phyloP scores from a whole-genome alignment of 179 eudicot genomes.

The Beta corolliflora region DNA sequence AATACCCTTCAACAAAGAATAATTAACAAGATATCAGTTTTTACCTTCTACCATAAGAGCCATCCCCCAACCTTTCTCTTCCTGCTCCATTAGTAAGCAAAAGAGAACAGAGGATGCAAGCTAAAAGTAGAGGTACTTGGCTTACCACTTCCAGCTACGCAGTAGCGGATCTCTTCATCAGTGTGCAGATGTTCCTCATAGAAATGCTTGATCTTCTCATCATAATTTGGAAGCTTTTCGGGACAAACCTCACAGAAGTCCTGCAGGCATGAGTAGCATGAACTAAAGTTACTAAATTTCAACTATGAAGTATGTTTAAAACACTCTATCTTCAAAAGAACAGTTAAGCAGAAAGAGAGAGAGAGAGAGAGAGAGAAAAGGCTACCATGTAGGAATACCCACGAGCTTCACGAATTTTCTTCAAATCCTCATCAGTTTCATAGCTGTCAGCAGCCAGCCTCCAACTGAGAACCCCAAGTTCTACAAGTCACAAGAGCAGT shows the following conservation, averaged over 20 bases:
- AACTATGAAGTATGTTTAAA: neutral
- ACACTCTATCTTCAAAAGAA: too few species aligned
- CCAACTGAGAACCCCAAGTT: constrained; percentile 97
- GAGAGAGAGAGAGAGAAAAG: too few species aligned
- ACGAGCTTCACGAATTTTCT: constrained; percentile 78
- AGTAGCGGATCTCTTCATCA: constrained; percentile 97
- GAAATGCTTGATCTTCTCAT: constrained; percentile 80
- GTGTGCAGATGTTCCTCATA: constrained; percentile 96
- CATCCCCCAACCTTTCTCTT: neutral
- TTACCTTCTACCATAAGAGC: constrained; percentile 7
- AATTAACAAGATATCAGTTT: constrained; percentile 4
- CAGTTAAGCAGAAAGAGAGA: too few species aligned
- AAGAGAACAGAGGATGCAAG: constrained; percentile 7
- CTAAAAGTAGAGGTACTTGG: constrained; percentile 1
- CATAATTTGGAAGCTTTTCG: constrained; percentile 91
- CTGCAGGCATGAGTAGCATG: constrained; percentile 33
- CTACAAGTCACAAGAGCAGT: constrained; percentile 36
- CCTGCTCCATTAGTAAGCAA: neutral
- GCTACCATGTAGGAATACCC: constrained; percentile 88
- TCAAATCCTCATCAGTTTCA: constrained; percentile 87
- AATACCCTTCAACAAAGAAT: constrained; percentile 59
- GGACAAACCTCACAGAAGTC: constrained; percentile 93
- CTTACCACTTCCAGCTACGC: constrained; percentile 93
- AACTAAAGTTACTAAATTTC: neutral
- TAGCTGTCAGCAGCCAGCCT: constrained; percentile 86